A percentile compares a stretch with the other conserved stretches of the same genome.
phyloP scores from a whole-genome alignment of 352 stramenopile genomes.

The Globisporangium camurandrum region DNA sequence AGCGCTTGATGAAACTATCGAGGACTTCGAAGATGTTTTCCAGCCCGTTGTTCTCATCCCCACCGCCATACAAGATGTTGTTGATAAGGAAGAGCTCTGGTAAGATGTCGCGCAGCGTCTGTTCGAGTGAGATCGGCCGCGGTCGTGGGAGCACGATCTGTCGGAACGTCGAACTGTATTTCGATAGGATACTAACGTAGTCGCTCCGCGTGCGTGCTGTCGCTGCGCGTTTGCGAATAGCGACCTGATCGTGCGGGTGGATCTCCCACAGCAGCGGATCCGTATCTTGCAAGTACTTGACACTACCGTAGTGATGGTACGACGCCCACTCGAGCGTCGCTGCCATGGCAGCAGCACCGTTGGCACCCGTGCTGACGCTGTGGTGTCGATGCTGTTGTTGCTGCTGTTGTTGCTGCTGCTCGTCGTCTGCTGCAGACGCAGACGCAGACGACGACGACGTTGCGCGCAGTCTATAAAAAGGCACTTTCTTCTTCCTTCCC shows the following conservation, averaged over 20 bases:
- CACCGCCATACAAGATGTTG: constrained; percentile 64
- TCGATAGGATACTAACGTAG: constrained; percentile 62
- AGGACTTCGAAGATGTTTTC: constrained; percentile 81
- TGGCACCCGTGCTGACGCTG: no score
- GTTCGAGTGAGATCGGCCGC: constrained; percentile 66
- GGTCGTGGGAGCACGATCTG: constrained; percentile 68
- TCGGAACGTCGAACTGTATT: constrained; percentile 48
- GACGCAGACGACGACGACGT: constrained; percentile 41
- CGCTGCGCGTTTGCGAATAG: constrained; percentile 61
- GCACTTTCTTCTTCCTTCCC: constrained; percentile 23
- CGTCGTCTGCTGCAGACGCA: constrained; percentile 27
- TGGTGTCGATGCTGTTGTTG: neutral
- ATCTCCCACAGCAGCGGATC: constrained; percentile 80
- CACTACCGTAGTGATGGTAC: constrained; percentile 63
- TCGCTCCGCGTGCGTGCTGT: constrained; percentile 40
- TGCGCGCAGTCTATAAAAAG: constrained; percentile 59
- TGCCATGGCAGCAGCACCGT: no score
- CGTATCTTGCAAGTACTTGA: constrained; percentile 75
- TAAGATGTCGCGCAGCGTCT: constrained; percentile 71
- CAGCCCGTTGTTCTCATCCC: constrained; percentile 50
- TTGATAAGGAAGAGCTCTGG: constrained; percentile 75
- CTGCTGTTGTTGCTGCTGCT: constrained; percentile 12
- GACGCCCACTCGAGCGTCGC: constrained; percentile 20
- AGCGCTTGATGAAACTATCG: constrained; percentile 60
- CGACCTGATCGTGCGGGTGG: constrained; percentile 65